phyloP scores from a whole-genome alignment of 2,329 filamentous ascomycete genomes.

The Neonectria magnoliae region DNA sequence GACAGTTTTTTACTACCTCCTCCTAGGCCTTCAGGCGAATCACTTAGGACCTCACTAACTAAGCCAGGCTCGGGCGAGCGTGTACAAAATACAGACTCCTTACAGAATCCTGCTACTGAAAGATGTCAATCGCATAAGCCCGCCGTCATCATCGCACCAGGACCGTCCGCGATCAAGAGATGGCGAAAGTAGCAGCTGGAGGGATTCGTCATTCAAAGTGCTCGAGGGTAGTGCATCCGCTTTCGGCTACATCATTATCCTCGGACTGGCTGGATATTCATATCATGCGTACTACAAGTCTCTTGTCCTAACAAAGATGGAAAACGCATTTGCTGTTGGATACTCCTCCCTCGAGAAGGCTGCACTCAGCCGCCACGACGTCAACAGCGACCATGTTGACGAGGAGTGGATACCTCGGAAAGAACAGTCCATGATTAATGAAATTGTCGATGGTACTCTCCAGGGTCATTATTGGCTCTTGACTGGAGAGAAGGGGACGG shows the following conservation, averaged over 20 bases:
- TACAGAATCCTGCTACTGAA: not conserved
- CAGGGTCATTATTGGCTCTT: conserved; percentile 74
- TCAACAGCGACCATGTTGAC: conserved; percentile 10
- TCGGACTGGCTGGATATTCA: conserved; percentile 47
- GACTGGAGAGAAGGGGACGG: conserved; percentile 76
- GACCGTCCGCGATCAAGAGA: not conserved
- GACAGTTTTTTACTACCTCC: not conserved
- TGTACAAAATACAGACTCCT: not conserved
- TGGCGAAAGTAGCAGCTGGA: not conserved
- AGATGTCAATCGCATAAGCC: not conserved
- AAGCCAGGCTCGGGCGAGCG: not conserved
- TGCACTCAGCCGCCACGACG: conserved; percentile 50
- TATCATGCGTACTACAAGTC: conserved; percentile 66
- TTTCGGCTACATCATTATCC: conserved; percentile 41
- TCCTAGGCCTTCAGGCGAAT: not conserved
- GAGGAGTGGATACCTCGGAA: conserved; percentile 66
- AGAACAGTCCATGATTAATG: conserved; percentile 70
- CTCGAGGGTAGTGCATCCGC: conserved; percentile 44
- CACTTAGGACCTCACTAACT: not conserved
- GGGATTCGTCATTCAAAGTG: conserved; percentile 32
- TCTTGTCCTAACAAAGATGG: conserved; percentile 76
- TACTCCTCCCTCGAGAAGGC: conserved; percentile 73
- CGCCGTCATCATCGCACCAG: not conserved
- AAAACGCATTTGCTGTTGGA: conserved; percentile 75
- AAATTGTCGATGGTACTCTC: conserved; percentile 66